Conservation (phyloP, 2,329 filamentous ascomycete species). For the Aspergillus sp. region DNA sequence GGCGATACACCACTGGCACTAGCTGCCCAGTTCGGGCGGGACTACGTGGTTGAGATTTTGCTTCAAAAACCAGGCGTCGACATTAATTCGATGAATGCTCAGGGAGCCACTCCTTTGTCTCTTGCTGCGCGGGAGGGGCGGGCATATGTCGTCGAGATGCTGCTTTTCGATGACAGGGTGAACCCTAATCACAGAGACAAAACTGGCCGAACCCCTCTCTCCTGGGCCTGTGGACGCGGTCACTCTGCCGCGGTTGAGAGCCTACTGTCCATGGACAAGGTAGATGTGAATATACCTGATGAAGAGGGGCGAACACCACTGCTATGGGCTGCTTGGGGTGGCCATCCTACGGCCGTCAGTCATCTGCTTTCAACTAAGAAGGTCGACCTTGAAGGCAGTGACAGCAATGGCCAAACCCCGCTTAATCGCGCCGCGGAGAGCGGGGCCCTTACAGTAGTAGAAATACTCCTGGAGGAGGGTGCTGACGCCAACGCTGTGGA, state of each 20-base stretch:
- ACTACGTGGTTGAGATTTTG: background rate
- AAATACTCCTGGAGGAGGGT: constrained; percentile 1
- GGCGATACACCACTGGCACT: constrained; percentile 2
- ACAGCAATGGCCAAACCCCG: constrained; percentile 2
- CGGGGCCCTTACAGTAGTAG: constrained; percentile 2
- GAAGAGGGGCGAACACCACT: constrained; percentile 6
- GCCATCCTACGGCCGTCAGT: background rate
- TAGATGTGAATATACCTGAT: constrained; percentile 3
- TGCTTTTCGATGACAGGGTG: constrained; percentile 1
- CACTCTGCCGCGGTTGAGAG: background rate
- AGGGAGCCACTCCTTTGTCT: background rate
- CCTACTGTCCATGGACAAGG: constrained; percentile 1
- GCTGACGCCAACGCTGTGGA: constrained; percentile 6
- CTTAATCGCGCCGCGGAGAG: constrained; percentile 4
- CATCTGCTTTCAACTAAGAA: background rate
- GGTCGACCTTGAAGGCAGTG: constrained; percentile 2
- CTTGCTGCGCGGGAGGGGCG: constrained; percentile 4
- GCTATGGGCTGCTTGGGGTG: constrained; percentile 4
- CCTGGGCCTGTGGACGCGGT: constrained; percentile 1
- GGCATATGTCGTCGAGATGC: background rate
- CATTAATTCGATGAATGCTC: background rate
- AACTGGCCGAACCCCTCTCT: constrained; percentile 6
- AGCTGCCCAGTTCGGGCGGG: constrained; percentile 3
- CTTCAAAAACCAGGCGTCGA: background rate
- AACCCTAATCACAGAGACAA: background rate